Evolutionary conservation across 768 basidiomycete genomes (phyloP), one percentile per base, ranked within the genome.

Genomic region (Russula compacta): DNA sequence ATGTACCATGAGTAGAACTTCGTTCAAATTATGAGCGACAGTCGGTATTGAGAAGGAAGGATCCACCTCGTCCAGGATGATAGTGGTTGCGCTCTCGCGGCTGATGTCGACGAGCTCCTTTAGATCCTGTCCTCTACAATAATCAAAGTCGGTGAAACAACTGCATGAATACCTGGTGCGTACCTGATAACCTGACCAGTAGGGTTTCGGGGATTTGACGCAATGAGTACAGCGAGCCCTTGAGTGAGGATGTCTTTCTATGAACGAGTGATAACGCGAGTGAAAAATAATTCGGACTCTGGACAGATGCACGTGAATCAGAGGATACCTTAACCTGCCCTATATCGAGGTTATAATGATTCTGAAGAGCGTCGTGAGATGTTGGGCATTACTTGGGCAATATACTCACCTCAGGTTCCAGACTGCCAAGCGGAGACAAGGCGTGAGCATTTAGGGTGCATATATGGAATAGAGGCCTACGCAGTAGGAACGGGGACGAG

Each of bases 1-100:
- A 92, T 86, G 71, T 95, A 95, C 92, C 93, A 95, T 10, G 89
- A 92, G 70, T 97, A 95, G 73, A 95, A 93, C 86, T 95, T 65
- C 3, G 65, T 43, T 19, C 66, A 61, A 44, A 44, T 14, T 5
- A 36, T 53, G 32, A 53, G 50, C 9, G 7, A 42, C 53, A 32
- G n/a, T 38, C 43, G 19, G 17, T 10, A 19, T 21, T 10, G 19
- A 6, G 32, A 51, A 57, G n/a, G n/a, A 42, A 32, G 38, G 14
- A 35, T 47, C 71, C 39, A 87, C 89, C 79, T 92, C 90, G 69
- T 92, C 90, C 36, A 92, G 80, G 66, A 92, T 85, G 55, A 95
- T 66, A 4, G 95, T 97, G 4, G 89, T 90, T 1, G 66, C 49
- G 12, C 85, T 83, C 66, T 94, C 87, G 54, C 82, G 80, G 46